A percentile compares a stretch with the other conserved stretches of the same genome.
phyloP scores from a whole-genome alignment of 768 basidiomycete genomes.

The Cyathus striatus region DNA sequence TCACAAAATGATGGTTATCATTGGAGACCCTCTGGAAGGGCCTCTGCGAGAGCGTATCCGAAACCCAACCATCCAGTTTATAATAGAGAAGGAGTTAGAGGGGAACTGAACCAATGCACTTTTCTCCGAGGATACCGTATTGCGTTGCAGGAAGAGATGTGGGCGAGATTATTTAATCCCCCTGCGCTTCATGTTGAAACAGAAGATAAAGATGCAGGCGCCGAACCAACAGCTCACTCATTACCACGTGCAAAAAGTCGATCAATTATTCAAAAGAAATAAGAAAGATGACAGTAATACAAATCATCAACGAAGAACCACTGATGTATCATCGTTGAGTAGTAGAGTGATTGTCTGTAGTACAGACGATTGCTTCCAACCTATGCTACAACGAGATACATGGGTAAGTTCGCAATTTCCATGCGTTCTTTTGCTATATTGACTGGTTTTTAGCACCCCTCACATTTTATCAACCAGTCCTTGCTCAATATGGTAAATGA shows the following conservation, averaged over 20 bases:
- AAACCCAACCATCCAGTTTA: neutral
- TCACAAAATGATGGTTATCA: neutral
- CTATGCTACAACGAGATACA: neutral
- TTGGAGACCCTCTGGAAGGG: neutral
- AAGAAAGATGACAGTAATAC: neutral
- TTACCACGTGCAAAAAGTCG: neutral
- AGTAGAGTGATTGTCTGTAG: neutral
- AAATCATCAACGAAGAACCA: neutral
- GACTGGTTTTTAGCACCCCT: neutral
- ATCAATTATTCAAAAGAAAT: neutral
- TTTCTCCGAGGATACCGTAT: conserved; percentile 6
- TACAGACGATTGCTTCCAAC: neutral
- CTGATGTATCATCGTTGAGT: neutral
- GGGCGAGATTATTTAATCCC: neutral
- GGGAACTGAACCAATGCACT: conserved; percentile 5
- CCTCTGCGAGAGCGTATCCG: conserved; percentile 2
- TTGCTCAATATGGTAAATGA: neutral
- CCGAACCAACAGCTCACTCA: neutral
- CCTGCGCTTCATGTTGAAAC: neutral
- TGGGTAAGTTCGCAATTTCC: neutral
- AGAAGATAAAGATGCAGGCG: neutral
- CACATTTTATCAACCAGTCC: neutral
- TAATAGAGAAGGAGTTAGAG: neutral
- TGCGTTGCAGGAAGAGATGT: conserved; percentile 1
- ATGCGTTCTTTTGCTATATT: neutral